phyloP scores from a whole-genome alignment of 2,329 filamentous ascomycete species.

The Trichoderma sp. region DNA sequence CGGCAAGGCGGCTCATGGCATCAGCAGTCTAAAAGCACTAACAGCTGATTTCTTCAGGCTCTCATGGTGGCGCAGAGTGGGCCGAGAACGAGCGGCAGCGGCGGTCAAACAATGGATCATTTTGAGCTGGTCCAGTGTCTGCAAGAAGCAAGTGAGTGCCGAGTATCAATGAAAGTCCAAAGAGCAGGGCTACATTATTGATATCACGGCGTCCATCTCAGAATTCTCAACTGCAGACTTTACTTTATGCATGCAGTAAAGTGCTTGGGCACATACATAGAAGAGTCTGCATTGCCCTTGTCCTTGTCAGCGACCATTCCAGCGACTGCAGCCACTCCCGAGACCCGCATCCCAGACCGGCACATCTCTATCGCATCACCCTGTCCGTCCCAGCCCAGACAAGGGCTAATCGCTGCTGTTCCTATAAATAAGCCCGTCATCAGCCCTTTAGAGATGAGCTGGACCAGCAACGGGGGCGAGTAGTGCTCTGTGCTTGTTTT shows the following conservation, averaged over 20 bases:
- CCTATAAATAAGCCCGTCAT: background rate
- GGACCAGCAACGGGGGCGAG: background rate
- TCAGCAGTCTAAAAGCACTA: background rate
- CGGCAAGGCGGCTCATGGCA: background rate
- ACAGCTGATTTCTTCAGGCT: background rate
- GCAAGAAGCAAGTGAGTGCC: background rate
- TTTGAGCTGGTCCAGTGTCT: background rate
- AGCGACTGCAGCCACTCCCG: conserved; percentile 14
- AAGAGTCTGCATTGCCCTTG: conserved; percentile 6
- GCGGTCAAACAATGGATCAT: background rate
- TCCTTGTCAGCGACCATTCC: background rate
- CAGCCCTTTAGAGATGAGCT: background rate
- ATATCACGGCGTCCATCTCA: too few species aligned
- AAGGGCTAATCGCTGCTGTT: conserved; percentile 7
- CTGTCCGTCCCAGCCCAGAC: background rate
- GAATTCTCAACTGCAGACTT: background rate
- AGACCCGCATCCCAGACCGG: conserved; percentile 15
- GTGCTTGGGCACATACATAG: background rate
- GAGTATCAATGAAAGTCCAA: background rate
- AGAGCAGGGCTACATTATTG: background rate
- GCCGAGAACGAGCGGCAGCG: background rate
- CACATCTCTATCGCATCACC: conserved; percentile 8
- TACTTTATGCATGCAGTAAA: background rate
- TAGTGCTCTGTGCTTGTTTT: background rate
- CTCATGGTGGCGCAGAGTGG: background rate